Evolutionary conservation across 2,329 filamentous ascomycete species (phyloP).

Genomic region (Botryotinia convoluta): DNA sequence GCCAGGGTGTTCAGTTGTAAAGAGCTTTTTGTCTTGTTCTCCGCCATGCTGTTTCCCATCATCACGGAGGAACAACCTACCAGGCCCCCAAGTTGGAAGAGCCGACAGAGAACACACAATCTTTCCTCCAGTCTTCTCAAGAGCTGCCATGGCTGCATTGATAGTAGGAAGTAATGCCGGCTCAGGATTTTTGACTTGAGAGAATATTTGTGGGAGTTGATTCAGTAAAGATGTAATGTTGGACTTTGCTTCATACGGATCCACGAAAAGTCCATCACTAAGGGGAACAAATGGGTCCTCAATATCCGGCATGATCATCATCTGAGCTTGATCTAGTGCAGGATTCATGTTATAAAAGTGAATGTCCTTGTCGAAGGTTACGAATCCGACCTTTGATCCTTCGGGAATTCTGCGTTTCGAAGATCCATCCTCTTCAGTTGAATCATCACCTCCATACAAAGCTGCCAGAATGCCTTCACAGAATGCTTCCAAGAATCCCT

Average conservation of each 20-base stretch:
- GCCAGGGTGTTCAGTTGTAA: slow-evolving; percentile 82
- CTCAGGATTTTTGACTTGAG: slow-evolving; percentile 83
- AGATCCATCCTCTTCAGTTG: slow-evolving; percentile 49
- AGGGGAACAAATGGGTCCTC: slow-evolving; percentile 95
- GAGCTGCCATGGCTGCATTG: slow-evolving; percentile 77
- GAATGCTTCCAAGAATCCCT: slow-evolving; percentile 85
- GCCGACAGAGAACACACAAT: slow-evolving; percentile 82
- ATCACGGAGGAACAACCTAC: slow-evolving; percentile 79
- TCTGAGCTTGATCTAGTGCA: slow-evolving; percentile 81
- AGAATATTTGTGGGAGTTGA: slow-evolving; percentile 81
- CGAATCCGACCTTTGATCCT: slow-evolving; percentile 86
- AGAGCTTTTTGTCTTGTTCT: slow-evolving; percentile 88
- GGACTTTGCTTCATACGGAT: slow-evolving; percentile 83
- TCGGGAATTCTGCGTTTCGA: slow-evolving; percentile 61
- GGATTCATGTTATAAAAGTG: slow-evolving; percentile 95
- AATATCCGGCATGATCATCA: slow-evolving; percentile 97
- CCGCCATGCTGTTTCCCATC: slow-evolving; percentile 82
- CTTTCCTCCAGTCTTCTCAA: slow-evolving; percentile 87
- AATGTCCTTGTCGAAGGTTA: slow-evolving; percentile 94
- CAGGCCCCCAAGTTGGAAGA: slow-evolving; percentile 90
- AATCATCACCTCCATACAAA: slow-evolving; percentile 69
- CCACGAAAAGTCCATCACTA: slow-evolving; percentile 88
- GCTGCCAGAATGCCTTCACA: slow-evolving; percentile 85
- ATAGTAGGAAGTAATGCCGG: slow-evolving; percentile 82
- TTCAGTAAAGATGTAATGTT: slow-evolving; percentile 86